Conservation (phyloP, 179 eudicot species). For the Beta corolliflora region DNA sequence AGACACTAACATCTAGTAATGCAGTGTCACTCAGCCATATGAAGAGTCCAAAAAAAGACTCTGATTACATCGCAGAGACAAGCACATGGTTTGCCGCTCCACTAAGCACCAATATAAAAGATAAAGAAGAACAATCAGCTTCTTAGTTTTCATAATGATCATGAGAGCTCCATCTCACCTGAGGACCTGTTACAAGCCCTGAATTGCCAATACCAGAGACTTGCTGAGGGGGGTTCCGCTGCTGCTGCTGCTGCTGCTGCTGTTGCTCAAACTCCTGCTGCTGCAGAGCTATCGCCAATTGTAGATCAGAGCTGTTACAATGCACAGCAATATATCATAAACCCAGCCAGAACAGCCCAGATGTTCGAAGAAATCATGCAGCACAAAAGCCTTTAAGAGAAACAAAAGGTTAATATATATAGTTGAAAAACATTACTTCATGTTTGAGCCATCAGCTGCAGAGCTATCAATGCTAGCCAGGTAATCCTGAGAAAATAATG, state of each 20-base stretch:
- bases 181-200: conserved; percentile 74
- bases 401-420: neutral
- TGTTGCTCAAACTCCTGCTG: conserved; percentile 86
- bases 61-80: neutral
- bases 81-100: neutral
- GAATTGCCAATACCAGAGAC: conserved; percentile 44
- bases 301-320: conserved; percentile 76
- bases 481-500: conserved; percentile 55
- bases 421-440: conserved; percentile 54
- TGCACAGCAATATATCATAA: neutral
- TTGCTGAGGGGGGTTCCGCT: conserved; percentile 54
- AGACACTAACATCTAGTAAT: neutral
- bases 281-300: conserved; percentile 88
- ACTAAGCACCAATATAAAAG: conserved; percentile 9
- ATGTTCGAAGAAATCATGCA: neutral
- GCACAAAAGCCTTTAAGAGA: conserved; percentile 3
- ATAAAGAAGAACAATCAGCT: conserved; percentile 2
- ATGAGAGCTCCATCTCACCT: conserved; percentile 46
- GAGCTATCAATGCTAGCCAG: conserved; percentile 61
- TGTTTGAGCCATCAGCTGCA: conserved; percentile 46
- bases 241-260: conserved; percentile 66
- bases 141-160: conserved; percentile 1
- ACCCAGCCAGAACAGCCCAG: neutral
- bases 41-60: neutral
- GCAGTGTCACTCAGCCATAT: neutral